A percentile compares a stretch with the other conserved stretches of the same genome.
phyloP scores from a whole-genome alignment of 805 yeast genomes.

The Dipodascopsis tothii region DNA sequence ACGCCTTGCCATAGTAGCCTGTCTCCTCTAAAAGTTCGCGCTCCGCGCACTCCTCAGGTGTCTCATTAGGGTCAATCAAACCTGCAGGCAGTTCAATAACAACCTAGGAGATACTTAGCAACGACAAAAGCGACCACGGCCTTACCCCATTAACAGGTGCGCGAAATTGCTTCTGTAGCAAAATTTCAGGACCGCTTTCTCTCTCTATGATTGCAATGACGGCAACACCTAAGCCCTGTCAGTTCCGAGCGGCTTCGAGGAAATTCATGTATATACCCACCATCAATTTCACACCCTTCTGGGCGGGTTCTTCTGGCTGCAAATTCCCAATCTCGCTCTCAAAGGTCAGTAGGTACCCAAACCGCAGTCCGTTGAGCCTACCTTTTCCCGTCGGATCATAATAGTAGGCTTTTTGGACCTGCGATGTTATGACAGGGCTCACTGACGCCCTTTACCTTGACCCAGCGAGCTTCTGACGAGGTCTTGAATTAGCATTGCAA shows the following conservation, averaged over 20 bases:
- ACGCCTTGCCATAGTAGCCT: conserved; percentile 69
- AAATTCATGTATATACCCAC: conserved; percentile 29
- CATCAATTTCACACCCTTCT: conserved; percentile 60
- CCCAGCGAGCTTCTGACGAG: no score
- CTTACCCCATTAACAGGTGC: conserved; percentile 88
- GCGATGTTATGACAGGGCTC: conserved; percentile 20
- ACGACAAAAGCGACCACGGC: not conserved
- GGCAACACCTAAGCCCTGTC: conserved; percentile 46
- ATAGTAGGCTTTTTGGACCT: conserved; percentile 57
- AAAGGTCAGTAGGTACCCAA: not conserved
- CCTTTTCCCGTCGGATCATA: conserved; percentile 59
- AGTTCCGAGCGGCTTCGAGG: not conserved
- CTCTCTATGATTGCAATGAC: conserved; percentile 63
- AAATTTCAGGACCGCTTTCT: conserved; percentile 44
- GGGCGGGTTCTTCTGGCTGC: conserved; percentile 74
- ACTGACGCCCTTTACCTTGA: no score
- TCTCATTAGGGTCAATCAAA: conserved; percentile 74
- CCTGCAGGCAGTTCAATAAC: conserved; percentile 91
- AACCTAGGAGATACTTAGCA: no score
- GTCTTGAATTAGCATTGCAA: not conserved
- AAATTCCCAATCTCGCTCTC: conserved; percentile 77
- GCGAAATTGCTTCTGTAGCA: conserved; percentile 82
- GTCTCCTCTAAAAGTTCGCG: conserved; percentile 90
- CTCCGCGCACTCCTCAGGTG: conserved; percentile 69
- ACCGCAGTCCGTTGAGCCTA: conserved; percentile 1